Evolutionary conservation across 805 yeast species (phyloP), one percentile per base, ranked within the genome.

Genomic region (Ogataea trehalophila): DNA sequence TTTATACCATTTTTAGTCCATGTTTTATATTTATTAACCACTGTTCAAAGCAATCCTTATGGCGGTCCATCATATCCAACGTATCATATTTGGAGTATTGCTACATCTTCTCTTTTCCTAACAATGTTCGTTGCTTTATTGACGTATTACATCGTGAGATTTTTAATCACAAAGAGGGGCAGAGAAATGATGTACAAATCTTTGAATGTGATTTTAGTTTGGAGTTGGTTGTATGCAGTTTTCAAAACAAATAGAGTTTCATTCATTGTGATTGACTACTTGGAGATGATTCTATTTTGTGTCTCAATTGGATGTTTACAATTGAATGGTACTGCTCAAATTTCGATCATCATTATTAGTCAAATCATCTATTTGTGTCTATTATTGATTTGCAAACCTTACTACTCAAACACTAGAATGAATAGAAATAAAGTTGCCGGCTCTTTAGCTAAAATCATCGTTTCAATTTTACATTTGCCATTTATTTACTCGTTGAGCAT

Each of bases 231-330:
- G 22, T 79, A 77, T 57, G 66, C 69, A 45, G 62, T 66, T 16
- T 75, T 71, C 56, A 67, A 70, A 22, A 80, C 82, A 1, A 58
- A 65, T 15, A 62, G 65, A 48, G 67, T 73, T 1, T 62, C 59
- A 44, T 77, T 63, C 52, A 67, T 71, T 14, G 52, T 68, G 2
- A 52, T 71, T 33, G 79, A 76, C 36, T 57, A 63, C 13, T 22
- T 61, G 0, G 64, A 64, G 15, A 42, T 67, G 4, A 33, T 76
- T 1, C 16, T 70, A 1, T 69, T 68, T 46, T 70, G 73, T 55
- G 37, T 75, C 20, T 58, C 76, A 0, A 67, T 79, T 38, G 80
- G 81, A 0, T 58, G 70, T 20, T 46, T 76, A 16, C 80, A 76
- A 51, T 47, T 53, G 11, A 60, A 64, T 47, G 83, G 82, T 1